Evolutionary conservation across 2,329 filamentous ascomycete species (phyloP), one percentile per base, ranked within the genome.

Genomic region (Scolecobasidium constrictum): DNA sequence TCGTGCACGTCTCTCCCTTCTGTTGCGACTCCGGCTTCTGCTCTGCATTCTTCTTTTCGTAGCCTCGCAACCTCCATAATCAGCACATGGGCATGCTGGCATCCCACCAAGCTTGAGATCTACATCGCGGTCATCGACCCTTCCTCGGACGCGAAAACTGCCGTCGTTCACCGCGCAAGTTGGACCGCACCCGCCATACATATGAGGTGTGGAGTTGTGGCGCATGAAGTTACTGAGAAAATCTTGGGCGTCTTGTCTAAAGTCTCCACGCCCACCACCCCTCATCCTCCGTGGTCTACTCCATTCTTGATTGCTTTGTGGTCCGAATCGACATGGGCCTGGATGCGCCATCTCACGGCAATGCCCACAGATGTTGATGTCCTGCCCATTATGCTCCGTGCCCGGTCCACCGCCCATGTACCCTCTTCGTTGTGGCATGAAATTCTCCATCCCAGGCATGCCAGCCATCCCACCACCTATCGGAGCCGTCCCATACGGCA

Each of bases 51-150:
- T 36, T 7, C 34, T 17, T 4, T 42, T 19, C 11, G 17, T 37
- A n/a, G 18, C n/a, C 12, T 42, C 40, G 12, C 40, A 42, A 11
- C 40, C 40, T 11, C 40, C 40, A 9, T 20, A 15, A 11, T 22
- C 40, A 7, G 35, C 31, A 21, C 40, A 42, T 7, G 40, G 40
- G 26, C 33, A 42, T 12, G 22, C 18, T 21, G 35, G 35, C 18
- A 15, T 28, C 13, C 42, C 42, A 26, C 42, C 42, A n/a, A 44
- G 31, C 7, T 34, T n/a, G 3, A 44, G 17, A 22, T 44, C 26
- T 5, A 44, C 35, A 7, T 44, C 36, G 22, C 38, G 31, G 15
- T 20, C 15, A 18, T 35, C 42, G 20, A 31, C 33, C 3, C 20
- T 44, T 1, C 42, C 42, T n/a, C 28, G 38, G 12, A 44, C 42